Base-by-base conservation (phyloP, 1,284 basidiomycete species). In the Sanguinoderma infundibulare region DNA sequence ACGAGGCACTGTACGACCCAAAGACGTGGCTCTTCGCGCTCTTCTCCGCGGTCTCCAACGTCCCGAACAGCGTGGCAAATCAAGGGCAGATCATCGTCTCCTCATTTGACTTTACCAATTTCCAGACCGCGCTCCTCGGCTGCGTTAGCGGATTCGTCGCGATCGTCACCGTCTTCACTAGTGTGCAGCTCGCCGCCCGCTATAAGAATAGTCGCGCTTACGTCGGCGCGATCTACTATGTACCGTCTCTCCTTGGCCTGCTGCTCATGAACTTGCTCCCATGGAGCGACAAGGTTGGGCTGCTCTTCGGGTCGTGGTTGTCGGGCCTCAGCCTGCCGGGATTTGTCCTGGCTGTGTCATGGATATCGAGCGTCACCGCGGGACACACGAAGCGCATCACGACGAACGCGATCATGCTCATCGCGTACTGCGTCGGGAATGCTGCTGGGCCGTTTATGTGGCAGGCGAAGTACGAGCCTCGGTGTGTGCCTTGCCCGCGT, bases 311-410 rank as follows among this genome's bases (percentile, higher is more conserved):
- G 10, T 76, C 83, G 42, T 91, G 87, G 84, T 72, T 85, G 2
- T 86, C 86, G n/a, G 87, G 89, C 61, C 86, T 90, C 52, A 83
- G 83, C 9, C 86, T 89, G 0, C 85, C 89, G 0, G 85, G 84
- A 2, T 91, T 91, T 68, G 83, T 87, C 2, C 81, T 94, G 44
- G 81, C 87, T 59, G 76, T 93, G 7, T 86, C 85, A 12, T 92
- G 90, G 90, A 67, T 90, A 24, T 85, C 83, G 1, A 81, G 73
- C 30, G 81, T 89, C n/a, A 91, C 87, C 0, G 83, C 89, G 1
- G 91, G 91, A 0, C 90, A 92, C 71, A 92, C 90, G 14, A 92
- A 92, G 75, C 81, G 84, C 60, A 75, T 70, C 36, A 91, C 89
- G 1, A 83, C 83, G 3, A 90, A 92, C 71, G 85, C 89, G 0